phyloP scores from a whole-genome alignment of 2,329 filamentous ascomycete species.

The Whalleya microplaca region DNA sequence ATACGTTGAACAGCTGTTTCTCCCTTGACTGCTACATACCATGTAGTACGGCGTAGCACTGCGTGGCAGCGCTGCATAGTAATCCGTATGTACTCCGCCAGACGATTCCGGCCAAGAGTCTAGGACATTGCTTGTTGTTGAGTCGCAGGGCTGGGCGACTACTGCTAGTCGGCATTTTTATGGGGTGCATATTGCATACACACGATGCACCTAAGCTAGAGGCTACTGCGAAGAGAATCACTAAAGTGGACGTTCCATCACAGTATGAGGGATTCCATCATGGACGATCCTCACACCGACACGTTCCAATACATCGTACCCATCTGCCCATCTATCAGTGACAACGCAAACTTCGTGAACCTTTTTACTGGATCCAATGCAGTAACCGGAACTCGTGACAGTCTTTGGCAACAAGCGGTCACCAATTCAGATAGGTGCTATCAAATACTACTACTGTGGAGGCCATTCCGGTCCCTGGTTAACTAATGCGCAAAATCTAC shows the following conservation, averaged over 20 bases:
- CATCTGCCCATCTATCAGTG: neutral
- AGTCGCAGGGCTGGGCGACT: too few relatives aligned
- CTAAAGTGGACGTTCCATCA: constrained; percentile 14
- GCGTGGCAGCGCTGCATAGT: too few relatives aligned
- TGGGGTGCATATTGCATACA: constrained; percentile 23
- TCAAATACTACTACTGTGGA: constrained; percentile 11
- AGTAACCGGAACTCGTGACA: neutral
- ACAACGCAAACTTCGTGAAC: neutral
- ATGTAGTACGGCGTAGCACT: too few relatives aligned
- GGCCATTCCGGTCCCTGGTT: neutral
- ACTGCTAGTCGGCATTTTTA: constrained; percentile 7
- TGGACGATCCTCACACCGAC: constrained; percentile 28
- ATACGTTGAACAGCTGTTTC: constrained; percentile 8
- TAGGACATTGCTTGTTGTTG: constrained; percentile 5
- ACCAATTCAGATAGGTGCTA: constrained; percentile 9
- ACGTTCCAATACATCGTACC: constrained; percentile 11
- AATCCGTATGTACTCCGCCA: constrained; percentile 16
- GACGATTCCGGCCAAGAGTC: constrained; percentile 20
- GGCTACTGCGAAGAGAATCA: constrained; percentile 17
- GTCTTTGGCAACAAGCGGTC: constrained; percentile 26
- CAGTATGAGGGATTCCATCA: constrained; percentile 16
- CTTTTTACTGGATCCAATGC: neutral
- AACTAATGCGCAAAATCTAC: neutral
- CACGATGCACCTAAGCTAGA: constrained; percentile 16
- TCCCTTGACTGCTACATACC: constrained; percentile 3